phyloP scores from a whole-genome alignment of 2,329 filamentous ascomycete species.

The Purpureocillium lavendulum region DNA sequence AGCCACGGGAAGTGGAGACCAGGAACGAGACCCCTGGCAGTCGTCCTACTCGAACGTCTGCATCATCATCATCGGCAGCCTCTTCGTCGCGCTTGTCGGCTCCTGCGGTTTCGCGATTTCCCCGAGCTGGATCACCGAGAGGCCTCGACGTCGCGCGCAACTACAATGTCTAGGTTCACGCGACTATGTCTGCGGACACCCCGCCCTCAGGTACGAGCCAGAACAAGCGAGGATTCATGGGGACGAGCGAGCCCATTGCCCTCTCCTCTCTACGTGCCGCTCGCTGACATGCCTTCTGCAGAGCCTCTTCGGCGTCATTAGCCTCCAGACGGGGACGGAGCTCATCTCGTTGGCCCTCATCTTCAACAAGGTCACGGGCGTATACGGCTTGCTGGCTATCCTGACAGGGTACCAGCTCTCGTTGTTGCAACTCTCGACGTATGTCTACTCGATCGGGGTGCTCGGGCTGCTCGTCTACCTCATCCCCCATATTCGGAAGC shows the following conservation, averaged over 20 bases:
- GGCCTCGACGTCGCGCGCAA: neutral
- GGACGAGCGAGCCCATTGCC: neutral
- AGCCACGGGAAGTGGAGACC: conserved; percentile 1
- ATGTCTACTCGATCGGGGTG: conserved; percentile 73
- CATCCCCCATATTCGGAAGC: conserved; percentile 70
- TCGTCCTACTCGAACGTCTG: too few species aligned
- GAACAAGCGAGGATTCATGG: neutral
- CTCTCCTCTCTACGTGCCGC: too few species aligned
- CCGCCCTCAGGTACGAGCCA: conserved; percentile 28
- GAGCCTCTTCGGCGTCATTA: conserved; percentile 81
- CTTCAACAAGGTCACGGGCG: conserved; percentile 85
- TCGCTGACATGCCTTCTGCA: conserved; percentile 27
- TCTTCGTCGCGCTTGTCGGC: neutral
- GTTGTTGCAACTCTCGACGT: conserved; percentile 78
- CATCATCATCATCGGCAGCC: neutral
- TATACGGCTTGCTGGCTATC: conserved; percentile 84
- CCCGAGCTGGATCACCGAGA: neutral
- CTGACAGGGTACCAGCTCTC: conserved; percentile 81
- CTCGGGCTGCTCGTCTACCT: conserved; percentile 62
- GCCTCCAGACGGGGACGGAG: conserved; percentile 77
- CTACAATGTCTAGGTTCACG: conserved; percentile 26
- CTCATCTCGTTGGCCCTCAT: conserved; percentile 75
- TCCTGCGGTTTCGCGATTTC: neutral
- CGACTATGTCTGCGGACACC: conserved; percentile 28
- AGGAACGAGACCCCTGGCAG: neutral